Evolutionary conservation across 106 monocot genomes (phyloP), one percentile per base, ranked within the genome.

Genomic region (Acanthochlamys bracteata): DNA sequence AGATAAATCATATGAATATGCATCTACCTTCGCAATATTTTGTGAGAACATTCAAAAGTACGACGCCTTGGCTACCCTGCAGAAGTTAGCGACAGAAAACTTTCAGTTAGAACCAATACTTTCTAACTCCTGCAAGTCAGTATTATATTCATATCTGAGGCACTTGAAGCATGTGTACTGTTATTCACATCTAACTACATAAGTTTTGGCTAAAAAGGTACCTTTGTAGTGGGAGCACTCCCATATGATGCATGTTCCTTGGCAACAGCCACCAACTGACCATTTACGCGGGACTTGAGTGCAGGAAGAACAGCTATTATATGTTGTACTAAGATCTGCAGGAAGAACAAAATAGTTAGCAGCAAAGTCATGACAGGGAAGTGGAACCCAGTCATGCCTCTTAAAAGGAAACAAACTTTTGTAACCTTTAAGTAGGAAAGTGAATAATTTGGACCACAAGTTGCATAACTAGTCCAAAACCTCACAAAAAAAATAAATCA

Each of bases 231-330:
- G 66, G 79, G 76, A 52, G 87, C 80, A 70, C 89, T 92, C 65
- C 98, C 98, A 83, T 81, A 99, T 24, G 81, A 67, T 68, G 92
- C 92, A 89, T 88, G 98, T 55, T 92, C 92, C 39, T 99, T 99
- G 58, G 92, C 92, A 55, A 85, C 98, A 55, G 88, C 63, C 33
- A 90, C 84, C 59, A 99, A 75, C 24, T 92, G 98, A 61, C 82
- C 81, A 79, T 86, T 99, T 79, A 99, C 79, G 40, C 91, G 84
- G 53, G 98, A 72, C 63, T 99, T 99, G 70, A 99, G 72, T 41
- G 78, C 89, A 49, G 98, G 98, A 56, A 99, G 98, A 69, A 99
- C 84, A 24, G 78, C 12, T 57, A 55, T 83, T 62, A 99, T 99
- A 65, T 99, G 98, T 65, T 86, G 85, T 51, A 89, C 89, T 52